These are phyloP conservation scores for Elaeagnus macrophylla DNA, from an alignment of 306 rosid genomes.

Conservation along the genomic window DNA sequence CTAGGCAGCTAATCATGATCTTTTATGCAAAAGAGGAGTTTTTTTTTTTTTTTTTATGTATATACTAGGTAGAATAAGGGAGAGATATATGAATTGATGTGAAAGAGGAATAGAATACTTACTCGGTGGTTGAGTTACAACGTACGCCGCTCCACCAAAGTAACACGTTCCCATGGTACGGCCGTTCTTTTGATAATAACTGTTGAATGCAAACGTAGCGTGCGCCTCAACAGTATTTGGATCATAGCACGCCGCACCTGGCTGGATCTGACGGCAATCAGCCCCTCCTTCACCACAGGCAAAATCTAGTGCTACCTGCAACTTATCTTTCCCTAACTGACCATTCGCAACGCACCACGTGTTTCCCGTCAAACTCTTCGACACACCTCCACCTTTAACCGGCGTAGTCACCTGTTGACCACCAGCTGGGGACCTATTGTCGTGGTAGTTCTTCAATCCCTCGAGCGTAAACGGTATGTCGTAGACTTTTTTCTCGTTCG, in stretches of 20 bases:
- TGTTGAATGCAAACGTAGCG: conserved; percentile 84
- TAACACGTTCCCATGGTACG: conserved; percentile 78
- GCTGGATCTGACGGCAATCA: conserved; percentile 78
- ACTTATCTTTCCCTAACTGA: conserved; percentile 42
- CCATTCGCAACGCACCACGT: conserved; percentile 97
- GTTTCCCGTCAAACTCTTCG: conserved; percentile 54
- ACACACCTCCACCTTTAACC: conserved; percentile 41
- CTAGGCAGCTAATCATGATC: too few relatives aligned
- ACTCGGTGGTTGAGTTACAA: conserved; percentile 94
- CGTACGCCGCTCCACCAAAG: conserved; percentile 84
- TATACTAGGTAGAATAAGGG: not conserved
- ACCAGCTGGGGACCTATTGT: conserved; percentile 24
- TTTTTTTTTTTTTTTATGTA: not conserved
- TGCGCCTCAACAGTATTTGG: conserved; percentile 70
- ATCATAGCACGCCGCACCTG: conserved; percentile 58
- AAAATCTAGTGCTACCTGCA: conserved; percentile 66
- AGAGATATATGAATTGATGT: not conserved
- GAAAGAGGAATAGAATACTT: conserved; percentile 23
- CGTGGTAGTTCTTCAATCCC: conserved; percentile 39
- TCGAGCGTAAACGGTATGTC: conserved; percentile 60
- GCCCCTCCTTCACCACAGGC: conserved; percentile 98
- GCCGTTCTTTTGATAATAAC: conserved; percentile 69
- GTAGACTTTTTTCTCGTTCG: conserved; percentile 53
- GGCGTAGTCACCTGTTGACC: conserved; percentile 6
- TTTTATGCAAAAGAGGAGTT: not conserved